These are phyloP conservation scores for Sordaria brevicollis DNA, from an alignment of 495 filamentous ascomycete genomes.

Conservation along the genomic window DNA sequence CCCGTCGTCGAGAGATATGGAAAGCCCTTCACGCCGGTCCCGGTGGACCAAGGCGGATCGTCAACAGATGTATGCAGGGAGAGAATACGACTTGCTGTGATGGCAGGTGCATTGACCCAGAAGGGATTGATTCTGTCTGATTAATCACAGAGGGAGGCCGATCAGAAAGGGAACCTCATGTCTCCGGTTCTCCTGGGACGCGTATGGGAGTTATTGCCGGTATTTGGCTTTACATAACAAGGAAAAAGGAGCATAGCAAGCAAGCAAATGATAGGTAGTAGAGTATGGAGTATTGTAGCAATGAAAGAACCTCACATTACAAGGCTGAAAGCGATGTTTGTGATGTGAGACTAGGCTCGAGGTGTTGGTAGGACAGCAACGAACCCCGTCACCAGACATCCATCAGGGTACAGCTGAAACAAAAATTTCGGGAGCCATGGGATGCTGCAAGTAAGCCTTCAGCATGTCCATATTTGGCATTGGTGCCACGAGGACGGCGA, in stretches of 20 bases:
- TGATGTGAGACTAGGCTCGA: background rate
- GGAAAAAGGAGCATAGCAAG: background rate
- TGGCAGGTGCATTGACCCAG: background rate
- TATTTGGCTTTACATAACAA: background rate
- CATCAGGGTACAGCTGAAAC: background rate
- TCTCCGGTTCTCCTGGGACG: background rate
- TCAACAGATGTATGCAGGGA: constrained; percentile 1
- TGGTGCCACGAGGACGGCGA: background rate
- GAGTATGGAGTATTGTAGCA: background rate
- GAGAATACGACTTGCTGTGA: constrained; percentile 11
- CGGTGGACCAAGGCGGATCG: background rate
- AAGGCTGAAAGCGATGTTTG: background rate
- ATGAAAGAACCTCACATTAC: background rate
- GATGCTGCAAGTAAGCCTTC: background rate
- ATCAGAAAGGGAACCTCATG: background rate
- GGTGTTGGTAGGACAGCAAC: background rate
- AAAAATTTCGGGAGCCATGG: background rate
- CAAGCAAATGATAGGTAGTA: background rate
- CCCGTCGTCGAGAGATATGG: background rate
- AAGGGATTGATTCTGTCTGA: background rate
- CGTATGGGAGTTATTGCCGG: background rate
- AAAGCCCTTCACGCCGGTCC: background rate
- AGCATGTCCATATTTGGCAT: background rate
- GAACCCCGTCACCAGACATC: background rate
- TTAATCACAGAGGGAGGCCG: background rate